Conservation (phyloP, 2,329 filamentous ascomycete genomes). For the Cucurbitaria berberidis region DNA sequence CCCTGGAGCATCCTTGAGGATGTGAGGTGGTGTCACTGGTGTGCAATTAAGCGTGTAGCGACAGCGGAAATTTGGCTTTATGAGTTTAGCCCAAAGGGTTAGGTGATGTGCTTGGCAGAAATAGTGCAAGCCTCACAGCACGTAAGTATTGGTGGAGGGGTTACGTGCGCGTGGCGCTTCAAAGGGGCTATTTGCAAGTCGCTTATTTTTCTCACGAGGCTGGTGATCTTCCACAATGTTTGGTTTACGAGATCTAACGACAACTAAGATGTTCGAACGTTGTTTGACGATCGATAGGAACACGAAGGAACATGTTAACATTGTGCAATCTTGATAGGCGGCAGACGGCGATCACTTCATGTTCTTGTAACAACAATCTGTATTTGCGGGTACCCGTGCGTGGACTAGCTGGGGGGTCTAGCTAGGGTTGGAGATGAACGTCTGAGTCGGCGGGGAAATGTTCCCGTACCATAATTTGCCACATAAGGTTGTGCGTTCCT, state of each 20-base stretch:
- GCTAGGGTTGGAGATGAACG: constrained; percentile 8
- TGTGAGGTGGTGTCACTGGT: background rate
- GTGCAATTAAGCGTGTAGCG: constrained; percentile 10
- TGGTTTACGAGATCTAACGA: background rate
- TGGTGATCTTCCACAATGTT: background rate
- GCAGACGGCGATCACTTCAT: constrained; percentile 2
- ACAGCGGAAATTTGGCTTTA: constrained; percentile 22
- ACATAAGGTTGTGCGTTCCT: background rate
- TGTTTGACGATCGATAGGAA: background rate
- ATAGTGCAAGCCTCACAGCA: background rate
- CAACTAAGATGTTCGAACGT: background rate
- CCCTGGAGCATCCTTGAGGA: background rate
- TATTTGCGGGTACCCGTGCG: constrained; percentile 1
- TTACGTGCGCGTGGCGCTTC: background rate
- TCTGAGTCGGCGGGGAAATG: constrained; percentile 3
- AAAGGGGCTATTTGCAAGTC: background rate
- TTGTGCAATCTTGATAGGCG: constrained; percentile 1
- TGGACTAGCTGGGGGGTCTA: constrained; percentile 2
- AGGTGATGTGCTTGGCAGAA: background rate
- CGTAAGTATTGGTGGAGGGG: background rate
- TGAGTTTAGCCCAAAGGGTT: constrained; percentile 4
- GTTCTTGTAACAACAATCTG: background rate
- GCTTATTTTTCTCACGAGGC: background rate
- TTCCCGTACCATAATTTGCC: background rate
- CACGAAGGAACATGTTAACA: background rate